Evolutionary conservation across 495 filamentous ascomycete genomes (phyloP), one percentile per base, ranked within the genome.

Genomic region (Saxispiralis lemnorum): DNA sequence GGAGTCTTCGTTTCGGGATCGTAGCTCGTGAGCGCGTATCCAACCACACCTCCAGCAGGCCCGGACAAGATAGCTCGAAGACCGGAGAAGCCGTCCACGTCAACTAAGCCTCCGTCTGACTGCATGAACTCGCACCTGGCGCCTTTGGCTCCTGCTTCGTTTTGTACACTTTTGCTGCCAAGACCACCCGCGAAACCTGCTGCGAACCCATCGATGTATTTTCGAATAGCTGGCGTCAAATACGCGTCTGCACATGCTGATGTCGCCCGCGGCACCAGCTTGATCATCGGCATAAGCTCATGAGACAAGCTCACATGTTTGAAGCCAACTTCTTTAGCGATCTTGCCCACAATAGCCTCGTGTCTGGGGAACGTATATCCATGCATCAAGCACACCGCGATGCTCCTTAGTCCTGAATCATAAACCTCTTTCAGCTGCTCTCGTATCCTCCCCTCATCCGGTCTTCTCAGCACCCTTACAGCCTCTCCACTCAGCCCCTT

Each of bases 181-280:
- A 85, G 58, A 0, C 78, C 79, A 13, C 81, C 78, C 21, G 67
- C 67, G 52, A 88, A 86, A 0, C 80, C 79, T 37, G 67, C 68
- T 40, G 81, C 76, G 51, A 97, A 96, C 2, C 87, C 88, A 21
- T 76, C 69, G 52, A 96, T 92, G 58, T 97, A 97, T 58, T 87
- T 85, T 58, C 85, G 85, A 54, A 97, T 96, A 9, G 86, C 82
- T 0, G 89, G 89, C 1, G 89, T 96, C 5, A 97, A 70, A 56
- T 97, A 97, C 3, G 89, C 89, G 64, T 97, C 89, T 6, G 88
- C 89, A 20, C 85, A 92, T 9, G 89, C 83, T 13, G 83, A 93
- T 9, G 87, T 95, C 11, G 84, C 88, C 43, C 89, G 67, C 19
- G 88, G 80, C 0, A 86, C 79, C 7, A 86, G 63, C 57, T 86